These are phyloP conservation scores for Zasmidium citrigriseum DNA, from an alignment of 2,329 filamentous ascomycete species.

Conservation along the genomic window DNA sequence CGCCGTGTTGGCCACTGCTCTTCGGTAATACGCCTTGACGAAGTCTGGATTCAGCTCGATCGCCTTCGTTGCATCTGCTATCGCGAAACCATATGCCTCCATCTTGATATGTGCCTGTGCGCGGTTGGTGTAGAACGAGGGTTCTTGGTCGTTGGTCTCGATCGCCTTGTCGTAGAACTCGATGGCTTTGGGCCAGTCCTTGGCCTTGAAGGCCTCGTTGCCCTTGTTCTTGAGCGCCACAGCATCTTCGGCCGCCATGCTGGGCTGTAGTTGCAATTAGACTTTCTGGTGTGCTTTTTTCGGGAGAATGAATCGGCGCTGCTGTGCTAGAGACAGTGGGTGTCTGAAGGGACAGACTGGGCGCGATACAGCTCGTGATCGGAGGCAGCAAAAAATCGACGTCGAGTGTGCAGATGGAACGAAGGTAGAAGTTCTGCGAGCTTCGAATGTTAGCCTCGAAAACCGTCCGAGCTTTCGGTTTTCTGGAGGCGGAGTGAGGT, in stretches of 20 bases:
- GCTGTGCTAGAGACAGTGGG: background rate
- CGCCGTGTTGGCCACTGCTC: conserved; percentile 87
- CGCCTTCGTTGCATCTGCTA: conserved; percentile 86
- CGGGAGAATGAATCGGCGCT: background rate
- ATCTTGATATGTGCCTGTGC: conserved; percentile 96
- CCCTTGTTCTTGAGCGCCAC: conserved; percentile 87
- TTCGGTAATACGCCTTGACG: conserved; percentile 93
- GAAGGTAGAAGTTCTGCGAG: background rate
- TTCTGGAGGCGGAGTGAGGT: too few relatives aligned
- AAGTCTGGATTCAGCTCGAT: conserved; percentile 86
- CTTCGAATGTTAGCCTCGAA: background rate
- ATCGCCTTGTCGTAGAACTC: conserved; percentile 77
- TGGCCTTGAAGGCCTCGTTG: conserved; percentile 85
- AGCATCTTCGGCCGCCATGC: conserved; percentile 29
- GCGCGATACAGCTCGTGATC: background rate
- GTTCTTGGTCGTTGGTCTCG: conserved; percentile 76
- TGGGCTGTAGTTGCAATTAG: conserved; percentile 10
- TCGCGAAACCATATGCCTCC: conserved; percentile 90
- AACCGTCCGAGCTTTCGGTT: background rate
- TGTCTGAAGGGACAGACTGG: conserved; percentile 9
- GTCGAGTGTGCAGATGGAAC: background rate
- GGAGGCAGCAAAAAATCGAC: background rate
- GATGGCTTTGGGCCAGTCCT: conserved; percentile 82
- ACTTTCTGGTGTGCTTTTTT: conserved; percentile 2
- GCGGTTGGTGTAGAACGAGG: conserved; percentile 90